Evolutionary conservation across 805 yeast genomes (phyloP), one percentile per base, ranked within the genome.

Genomic region (Ogataea angusta): DNA sequence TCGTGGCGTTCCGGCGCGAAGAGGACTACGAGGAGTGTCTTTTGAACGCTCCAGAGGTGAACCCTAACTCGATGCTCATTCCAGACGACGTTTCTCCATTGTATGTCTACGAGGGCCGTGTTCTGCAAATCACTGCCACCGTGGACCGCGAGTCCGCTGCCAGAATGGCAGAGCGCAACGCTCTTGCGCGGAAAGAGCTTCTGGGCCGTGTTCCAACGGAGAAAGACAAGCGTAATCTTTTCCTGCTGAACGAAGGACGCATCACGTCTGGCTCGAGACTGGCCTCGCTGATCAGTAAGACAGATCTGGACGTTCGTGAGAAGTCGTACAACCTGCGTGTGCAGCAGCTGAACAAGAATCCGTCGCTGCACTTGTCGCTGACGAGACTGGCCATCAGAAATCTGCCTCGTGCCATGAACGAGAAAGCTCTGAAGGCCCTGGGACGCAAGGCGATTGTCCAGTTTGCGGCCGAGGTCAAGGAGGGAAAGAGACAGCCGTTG

Each of bases 351-450:
- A 82, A 84, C 60, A 85, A 86, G 53, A 93, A 91, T 63, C 96
- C 98, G 14, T 71, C 93, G 10, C 71, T 93, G 57, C 98, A 91
- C 70, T 68, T 93, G 45, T 87, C 96, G n/a, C 68, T 91, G 66
- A 91, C 98, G 1, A 80, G 99, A 69, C 75, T 93, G 60, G 99
- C 99, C 8, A 78, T 93, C 43, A 78, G 99, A 67, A 93, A 93
- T 60, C 66, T 93, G 37, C 99, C 99, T 32, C 79, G 98, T 61
- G 81, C 95, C 10, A 81, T 93, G 93, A 84, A 78, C 45, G 86
- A 83, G 46, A 88, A 86, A 62, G 81, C 95, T 0, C 70, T 93
- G 53, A 93, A 93, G 59, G 95, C 95, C 1, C 70, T 93, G 36
- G 97, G 95, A 28, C 82, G 99, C 63, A 86, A 87, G 60, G 97